Evolutionary conservation across 73 alveolate species (phyloP).

Genomic region (Stentor coeruleus): DNA sequence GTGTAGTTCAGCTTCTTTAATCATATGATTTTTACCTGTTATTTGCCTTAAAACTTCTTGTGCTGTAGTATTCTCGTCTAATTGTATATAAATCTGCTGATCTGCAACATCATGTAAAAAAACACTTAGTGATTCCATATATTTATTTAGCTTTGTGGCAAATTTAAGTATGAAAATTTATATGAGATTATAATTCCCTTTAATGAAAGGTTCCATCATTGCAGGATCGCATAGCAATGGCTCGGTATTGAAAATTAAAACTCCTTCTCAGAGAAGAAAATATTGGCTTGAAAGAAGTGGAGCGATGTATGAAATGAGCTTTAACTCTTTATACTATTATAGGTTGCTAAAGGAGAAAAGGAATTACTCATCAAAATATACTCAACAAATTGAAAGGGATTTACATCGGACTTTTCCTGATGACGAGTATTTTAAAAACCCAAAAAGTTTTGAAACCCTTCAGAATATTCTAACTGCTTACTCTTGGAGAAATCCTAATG

Average conservation of each 20-base stretch:
- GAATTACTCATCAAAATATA: neutral
- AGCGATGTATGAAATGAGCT: neutral
- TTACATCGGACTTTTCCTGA: constrained; percentile 76
- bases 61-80: neutral
- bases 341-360: neutral
- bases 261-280: constrained; percentile 18
- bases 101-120: neutral
- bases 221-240: too few species aligned
- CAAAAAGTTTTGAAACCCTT: constrained; percentile 42
- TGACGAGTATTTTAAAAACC: constrained; percentile 44
- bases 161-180: too few species aligned
- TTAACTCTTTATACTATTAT: neutral
- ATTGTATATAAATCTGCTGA: neutral
- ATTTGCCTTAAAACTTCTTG: constrained; percentile 11
- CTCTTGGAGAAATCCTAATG: constrained; percentile 77
- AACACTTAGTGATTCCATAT: too few species aligned
- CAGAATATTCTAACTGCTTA: constrained; percentile 67
- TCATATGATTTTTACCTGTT: neutral
- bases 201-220: too few species aligned
- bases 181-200: too few species aligned
- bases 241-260: too few species aligned
- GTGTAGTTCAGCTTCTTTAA: neutral
- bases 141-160: too few species aligned
- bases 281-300: neutral
- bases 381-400: constrained; percentile 72